A percentile compares a stretch with the other conserved stretches of the same genome.
Conservation (phyloP, 331 rosid genomes). For the Arachis monticola region DNA sequence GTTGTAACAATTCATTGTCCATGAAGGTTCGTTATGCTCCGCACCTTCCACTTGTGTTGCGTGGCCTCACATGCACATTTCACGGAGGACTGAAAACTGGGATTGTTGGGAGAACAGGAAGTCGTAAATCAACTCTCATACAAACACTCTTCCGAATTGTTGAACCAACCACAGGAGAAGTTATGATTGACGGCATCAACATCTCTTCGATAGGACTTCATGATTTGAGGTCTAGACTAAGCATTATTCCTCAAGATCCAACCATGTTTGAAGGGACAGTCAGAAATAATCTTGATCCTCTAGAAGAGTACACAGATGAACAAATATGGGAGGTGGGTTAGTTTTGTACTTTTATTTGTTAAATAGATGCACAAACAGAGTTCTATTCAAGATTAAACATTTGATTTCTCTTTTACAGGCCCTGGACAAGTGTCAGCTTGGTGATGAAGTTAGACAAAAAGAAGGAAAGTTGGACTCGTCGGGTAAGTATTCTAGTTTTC, state of each 20-base stretch:
- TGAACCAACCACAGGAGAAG: conserved; percentile 64
- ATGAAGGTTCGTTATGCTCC: conserved; percentile 82
- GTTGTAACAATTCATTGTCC: neutral
- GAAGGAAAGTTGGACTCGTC: conserved; percentile 78
- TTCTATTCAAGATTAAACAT: conserved; percentile 4
- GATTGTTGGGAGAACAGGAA: conserved; percentile 93
- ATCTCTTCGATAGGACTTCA: conserved; percentile 73
- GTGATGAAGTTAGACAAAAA: conserved; percentile 80
- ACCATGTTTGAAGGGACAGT: conserved; percentile 8
- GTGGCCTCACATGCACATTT: conserved; percentile 72
- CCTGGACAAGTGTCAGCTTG: conserved; percentile 88
- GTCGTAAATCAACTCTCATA: conserved; percentile 82
- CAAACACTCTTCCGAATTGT: conserved; percentile 78
- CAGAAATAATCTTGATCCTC: neutral
- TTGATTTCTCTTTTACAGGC: conserved; percentile 50
- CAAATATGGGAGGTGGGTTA: conserved; percentile 1
- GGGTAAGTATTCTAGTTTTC: conserved; percentile 47
- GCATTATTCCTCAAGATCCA: conserved; percentile 65
- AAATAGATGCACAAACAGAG: neutral
- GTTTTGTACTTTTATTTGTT: neutral
- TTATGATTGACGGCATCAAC: conserved; percentile 63
- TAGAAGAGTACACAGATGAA: neutral
- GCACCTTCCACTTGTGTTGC: conserved; percentile 80
- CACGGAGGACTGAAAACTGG: conserved; percentile 77
- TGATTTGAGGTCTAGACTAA: conserved; percentile 74